These are phyloP conservation scores for Psilocybe sp. DNA, from an alignment of 768 basidiomycete genomes.

Conservation along the genomic window DNA sequence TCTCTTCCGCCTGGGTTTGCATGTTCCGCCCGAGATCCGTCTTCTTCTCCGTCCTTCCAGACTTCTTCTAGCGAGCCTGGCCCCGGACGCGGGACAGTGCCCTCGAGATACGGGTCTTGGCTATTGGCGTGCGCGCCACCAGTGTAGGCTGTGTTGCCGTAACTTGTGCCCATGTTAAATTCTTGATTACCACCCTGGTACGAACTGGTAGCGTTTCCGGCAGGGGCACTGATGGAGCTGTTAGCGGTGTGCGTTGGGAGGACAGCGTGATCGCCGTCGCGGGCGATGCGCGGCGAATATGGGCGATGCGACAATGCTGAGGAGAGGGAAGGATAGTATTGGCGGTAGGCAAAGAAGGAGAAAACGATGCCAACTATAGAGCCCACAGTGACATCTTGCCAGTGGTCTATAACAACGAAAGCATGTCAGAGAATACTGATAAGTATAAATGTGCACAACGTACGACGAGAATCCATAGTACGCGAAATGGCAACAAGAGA, in stretches of 20 bases:
- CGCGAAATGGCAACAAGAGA: slow-evolving; percentile 79
- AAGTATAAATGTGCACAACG: slow-evolving; percentile 21
- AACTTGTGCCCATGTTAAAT: neutral
- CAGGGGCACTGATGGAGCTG: neutral
- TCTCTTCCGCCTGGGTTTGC: neutral
- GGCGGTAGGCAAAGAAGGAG: slow-evolving; percentile 76
- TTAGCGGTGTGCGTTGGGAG: slow-evolving; percentile 35
- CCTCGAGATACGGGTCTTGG: slow-evolving; percentile 16
- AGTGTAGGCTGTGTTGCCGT: slow-evolving; percentile 8
- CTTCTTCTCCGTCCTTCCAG: slow-evolving; percentile 30
- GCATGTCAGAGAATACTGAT: slow-evolving; percentile 2
- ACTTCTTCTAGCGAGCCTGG: slow-evolving; percentile 27
- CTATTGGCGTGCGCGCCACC: slow-evolving; percentile 7
- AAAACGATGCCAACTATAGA: slow-evolving; percentile 68
- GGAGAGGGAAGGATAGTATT: slow-evolving; percentile 77
- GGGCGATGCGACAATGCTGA: slow-evolving; percentile 67
- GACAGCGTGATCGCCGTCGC: slow-evolving; percentile 35
- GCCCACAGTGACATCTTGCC: slow-evolving; percentile 88
- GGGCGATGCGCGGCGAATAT: slow-evolving; percentile 62
- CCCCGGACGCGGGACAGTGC: slow-evolving; percentile 21
- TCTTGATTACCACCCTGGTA: no score
- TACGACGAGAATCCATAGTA: slow-evolving; percentile 90
- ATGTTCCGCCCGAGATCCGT: neutral
- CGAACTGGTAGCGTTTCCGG: no score
- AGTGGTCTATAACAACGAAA: slow-evolving; percentile 60